These are phyloP conservation scores for Thalassiosira mediterranea DNA, from an alignment of 352 stramenopile genomes.

Conservation along the genomic window DNA sequence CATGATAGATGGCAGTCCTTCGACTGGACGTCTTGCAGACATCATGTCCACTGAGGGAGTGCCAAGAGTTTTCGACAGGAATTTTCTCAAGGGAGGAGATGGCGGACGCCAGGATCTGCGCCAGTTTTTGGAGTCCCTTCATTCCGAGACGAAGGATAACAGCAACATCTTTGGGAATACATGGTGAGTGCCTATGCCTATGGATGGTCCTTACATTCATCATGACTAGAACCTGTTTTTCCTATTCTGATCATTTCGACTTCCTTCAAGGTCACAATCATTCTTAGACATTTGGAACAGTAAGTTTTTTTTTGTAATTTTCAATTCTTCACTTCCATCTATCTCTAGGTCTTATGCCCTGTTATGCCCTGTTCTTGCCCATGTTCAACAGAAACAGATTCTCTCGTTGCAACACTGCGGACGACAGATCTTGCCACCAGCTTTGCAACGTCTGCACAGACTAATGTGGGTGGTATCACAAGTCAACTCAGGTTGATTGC, in stretches of 20 bases:
- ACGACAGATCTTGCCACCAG: constrained; percentile 30
- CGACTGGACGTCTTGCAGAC: constrained; percentile 49
- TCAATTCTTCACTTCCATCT: constrained; percentile 6
- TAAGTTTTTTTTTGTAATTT: constrained; percentile 10
- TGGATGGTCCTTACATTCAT: constrained; percentile 14
- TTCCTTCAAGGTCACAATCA: constrained; percentile 18
- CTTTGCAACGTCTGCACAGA: constrained; percentile 17
- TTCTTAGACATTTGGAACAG: constrained; percentile 52
- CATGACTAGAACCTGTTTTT: not conserved
- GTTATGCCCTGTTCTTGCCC: constrained; percentile 8
- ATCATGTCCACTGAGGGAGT: constrained; percentile 47
- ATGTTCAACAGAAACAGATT: constrained; percentile 48
- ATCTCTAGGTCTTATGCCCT: not conserved
- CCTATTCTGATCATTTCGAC: no score
- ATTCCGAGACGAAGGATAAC: constrained; percentile 49
- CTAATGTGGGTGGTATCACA: constrained; percentile 46
- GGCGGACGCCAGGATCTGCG: constrained; percentile 48
- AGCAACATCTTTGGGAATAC: constrained; percentile 56
- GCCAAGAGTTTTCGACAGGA: constrained; percentile 48
- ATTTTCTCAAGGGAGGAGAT: constrained; percentile 51
- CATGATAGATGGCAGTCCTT: constrained; percentile 59
- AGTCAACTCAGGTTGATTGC: constrained; percentile 65
- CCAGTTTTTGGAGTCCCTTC: constrained; percentile 44
- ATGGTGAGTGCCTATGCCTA: constrained; percentile 56
- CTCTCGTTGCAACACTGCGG: constrained; percentile 40